Evolutionary conservation across 2,329 filamentous ascomycete genomes (phyloP), one percentile per base, ranked within the genome.

Genomic region (Davidsoniella virescens): DNA sequence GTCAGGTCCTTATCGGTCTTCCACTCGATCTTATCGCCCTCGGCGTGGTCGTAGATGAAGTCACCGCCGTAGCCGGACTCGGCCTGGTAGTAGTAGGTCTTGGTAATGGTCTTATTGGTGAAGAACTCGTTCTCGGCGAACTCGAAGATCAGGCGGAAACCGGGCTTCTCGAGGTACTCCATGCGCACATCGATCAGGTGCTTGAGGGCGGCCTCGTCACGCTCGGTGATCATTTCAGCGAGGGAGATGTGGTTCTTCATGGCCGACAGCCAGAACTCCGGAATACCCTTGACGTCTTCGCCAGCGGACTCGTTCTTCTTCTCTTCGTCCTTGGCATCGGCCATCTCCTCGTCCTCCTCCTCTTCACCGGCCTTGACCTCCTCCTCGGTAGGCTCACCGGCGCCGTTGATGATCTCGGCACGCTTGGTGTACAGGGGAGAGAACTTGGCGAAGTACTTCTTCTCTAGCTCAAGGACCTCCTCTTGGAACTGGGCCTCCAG

Each of bases 171-270:
- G 57, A 96, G 84, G 65, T 98, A 98, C 70, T 98, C 90, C 90
- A 98, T 95, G 63, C 90, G 87, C 60, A 98, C 87, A 64, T 98
- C 90, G 57, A 76, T 82, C 52, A 98, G 75, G 63, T 82, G 75
- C 71, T 93, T 94, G 52, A 98, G 81, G 49, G 88, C 92, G 58
- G 78, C 80, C 76, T 98, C 92, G 64, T 98, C 92, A 57, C 87
- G 84, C 61, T 96, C 92, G 61, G 92, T 98, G 65, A 98, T 95
- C 79, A 95, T 94, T 70, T 98, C 93, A 51, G 90, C 87, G 51
- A 98, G 80, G 26, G 88, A 94, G 61, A 92, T 79, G 66, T 95
- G 90, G 74, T 98, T 98, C 78, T 98, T 98, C 90, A 98, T 96
- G 59, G 93, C 90, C 55, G 90, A 95, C 47, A 98, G 76, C 92